Evolutionary conservation across 179 eudicot genomes (phyloP).

Genomic region (Carnegiea gigantea): DNA sequence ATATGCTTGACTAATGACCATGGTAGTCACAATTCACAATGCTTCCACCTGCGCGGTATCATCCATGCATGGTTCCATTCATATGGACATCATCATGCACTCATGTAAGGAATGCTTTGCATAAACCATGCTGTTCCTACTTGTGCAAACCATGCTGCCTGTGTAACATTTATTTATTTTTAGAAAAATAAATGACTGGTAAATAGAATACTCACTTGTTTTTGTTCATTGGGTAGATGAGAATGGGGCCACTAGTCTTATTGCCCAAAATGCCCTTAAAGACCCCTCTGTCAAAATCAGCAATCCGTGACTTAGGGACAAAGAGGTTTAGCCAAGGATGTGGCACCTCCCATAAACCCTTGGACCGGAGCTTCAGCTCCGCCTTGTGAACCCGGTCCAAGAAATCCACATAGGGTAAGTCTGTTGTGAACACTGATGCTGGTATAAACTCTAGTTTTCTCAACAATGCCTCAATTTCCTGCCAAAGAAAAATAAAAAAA

Average conservation of each 20-base stretch:
- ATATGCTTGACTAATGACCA: background rate
- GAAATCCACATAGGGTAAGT: conserved; percentile 79
- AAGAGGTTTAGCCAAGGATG: conserved; percentile 97
- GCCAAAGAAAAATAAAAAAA: conserved; percentile 13
- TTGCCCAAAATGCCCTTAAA: conserved; percentile 88
- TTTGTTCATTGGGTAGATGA: conserved; percentile 96
- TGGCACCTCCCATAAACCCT: conserved; percentile 93
- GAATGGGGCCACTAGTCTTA: conserved; percentile 86
- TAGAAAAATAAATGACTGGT: background rate
- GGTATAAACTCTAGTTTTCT: conserved; percentile 61
- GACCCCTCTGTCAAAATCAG: conserved; percentile 72
- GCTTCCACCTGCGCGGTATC: background rate
- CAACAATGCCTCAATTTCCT: conserved; percentile 78
- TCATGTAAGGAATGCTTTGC: no score
- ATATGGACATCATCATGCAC: no score
- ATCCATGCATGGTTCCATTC: no score
- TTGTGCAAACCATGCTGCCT: no score
- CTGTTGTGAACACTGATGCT: conserved; percentile 71
- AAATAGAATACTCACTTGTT: conserved; percentile 53
- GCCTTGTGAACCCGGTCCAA: conserved; percentile 98
- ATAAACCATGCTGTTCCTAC: no score
- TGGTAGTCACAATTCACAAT: background rate
- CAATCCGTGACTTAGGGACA: conserved; percentile 74
- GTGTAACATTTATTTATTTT: no score
- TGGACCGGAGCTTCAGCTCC: conserved; percentile 84